Base-by-base conservation (phyloP, 2,329 filamentous ascomycete genomes). In the Epichloe amarillans region DNA sequence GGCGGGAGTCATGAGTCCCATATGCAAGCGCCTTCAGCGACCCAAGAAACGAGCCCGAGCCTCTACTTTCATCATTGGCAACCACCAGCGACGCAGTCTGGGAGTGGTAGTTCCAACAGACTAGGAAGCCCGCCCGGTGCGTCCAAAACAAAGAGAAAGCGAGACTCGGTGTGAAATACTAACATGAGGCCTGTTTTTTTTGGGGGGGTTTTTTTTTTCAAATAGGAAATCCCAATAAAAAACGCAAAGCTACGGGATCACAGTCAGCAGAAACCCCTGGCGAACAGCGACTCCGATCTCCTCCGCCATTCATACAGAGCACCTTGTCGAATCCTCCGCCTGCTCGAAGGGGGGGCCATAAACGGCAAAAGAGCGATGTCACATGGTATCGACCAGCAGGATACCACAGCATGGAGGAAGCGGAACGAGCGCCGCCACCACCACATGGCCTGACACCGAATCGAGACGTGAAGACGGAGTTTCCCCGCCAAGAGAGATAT, bases 51-150 rank as follows among this genome's bases (percentile, higher is more conserved):
- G 17, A 87, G 85, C 40, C 82, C 84, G 0, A 85, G 83, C 21
- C 86, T 95, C 46, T 93, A 88, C 66, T 95, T 95, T 64, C 88
- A 95, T 62, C 88, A 95, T 64, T 95, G 89, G 88, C 86, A 91
- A 53, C 89, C 89, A 44, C 89, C 89, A 14, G 77, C 75, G 21
- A 77, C 80, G 55, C 77, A 86, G 66, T 49, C 49, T 17, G 72
- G 74, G 56, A 75, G 77, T 53, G 69, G 74, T 54, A 70, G 75
- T 63, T 73, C 77, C 52, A 80, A 81, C 60, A 82, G 85, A 63
- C 84, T 85, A 54, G 79, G 78, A 61, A 85, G 84, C 55, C 84
- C 86, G 61, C 83, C 85, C 71, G 82, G 84, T 80, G 84, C 80
- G 81, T 80, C 73, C 66, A 77, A 71, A 63, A 67, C 66, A 62